Evolutionary conservation across 768 basidiomycete species (phyloP).

Genomic region (Boletus subcaerulescens): DNA sequence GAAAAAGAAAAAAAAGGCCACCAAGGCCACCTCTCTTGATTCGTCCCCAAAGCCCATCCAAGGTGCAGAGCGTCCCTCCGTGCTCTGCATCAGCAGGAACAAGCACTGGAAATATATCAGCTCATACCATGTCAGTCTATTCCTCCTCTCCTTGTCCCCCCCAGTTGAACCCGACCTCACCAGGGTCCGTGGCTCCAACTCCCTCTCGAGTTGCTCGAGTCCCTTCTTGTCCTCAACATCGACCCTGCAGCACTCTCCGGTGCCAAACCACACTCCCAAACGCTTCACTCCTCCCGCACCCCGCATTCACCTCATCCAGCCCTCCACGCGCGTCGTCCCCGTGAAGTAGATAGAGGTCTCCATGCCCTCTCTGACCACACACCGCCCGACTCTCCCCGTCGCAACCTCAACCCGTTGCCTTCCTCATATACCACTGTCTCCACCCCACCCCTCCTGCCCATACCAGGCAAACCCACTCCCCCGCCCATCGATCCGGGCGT

Average conservation of each 20-base stretch:
- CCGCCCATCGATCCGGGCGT: constrained; percentile 90
- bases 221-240: constrained; percentile 72
- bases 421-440: constrained; percentile 30
- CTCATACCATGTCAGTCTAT: constrained; percentile 74
- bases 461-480: constrained; percentile 67
- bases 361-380: constrained; percentile 34
- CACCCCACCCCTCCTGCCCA: constrained; percentile 49
- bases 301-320: neutral
- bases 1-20: constrained; percentile 58
- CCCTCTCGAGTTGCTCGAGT: constrained; percentile 81
- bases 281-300: constrained; percentile 30
- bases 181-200: constrained; percentile 93
- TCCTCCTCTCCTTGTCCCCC: neutral
- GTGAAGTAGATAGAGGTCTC: constrained; percentile 45
- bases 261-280: constrained; percentile 42
- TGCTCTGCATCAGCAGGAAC: constrained; percentile 86
- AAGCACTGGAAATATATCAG: constrained; percentile 95
- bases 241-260: constrained; percentile 64
- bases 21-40: constrained; percentile 35
- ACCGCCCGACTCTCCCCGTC: constrained; percentile 45
- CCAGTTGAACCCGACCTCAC: neutral
- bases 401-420: constrained; percentile 34
- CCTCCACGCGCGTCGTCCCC: constrained; percentile 16
- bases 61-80: constrained; percentile 52
- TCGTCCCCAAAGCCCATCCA: constrained; percentile 29